Conservation (phyloP, 306 rosid species). For the Gastrolobium bilobum region DNA sequence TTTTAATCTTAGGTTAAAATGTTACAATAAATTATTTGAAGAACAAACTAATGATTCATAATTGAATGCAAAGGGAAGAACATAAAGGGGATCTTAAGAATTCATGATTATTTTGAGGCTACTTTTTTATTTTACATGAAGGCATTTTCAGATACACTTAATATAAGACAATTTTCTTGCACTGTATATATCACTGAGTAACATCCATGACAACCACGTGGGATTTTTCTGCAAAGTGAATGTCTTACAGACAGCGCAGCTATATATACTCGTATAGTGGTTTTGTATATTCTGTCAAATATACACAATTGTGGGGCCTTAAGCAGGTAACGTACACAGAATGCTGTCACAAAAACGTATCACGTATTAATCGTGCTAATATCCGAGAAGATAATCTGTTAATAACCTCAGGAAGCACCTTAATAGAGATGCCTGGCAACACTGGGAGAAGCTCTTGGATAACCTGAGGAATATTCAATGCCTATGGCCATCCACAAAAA, state of each 20-base stretch:
- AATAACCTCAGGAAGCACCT: conserved; percentile 84
- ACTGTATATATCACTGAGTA: neutral
- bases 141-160: conserved; percentile 2
- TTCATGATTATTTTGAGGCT: too few species aligned
- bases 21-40: too few species aligned
- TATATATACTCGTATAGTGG: conserved; percentile 35
- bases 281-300: conserved; percentile 42
- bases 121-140: neutral
- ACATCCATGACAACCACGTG: neutral
- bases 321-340: conserved; percentile 8
- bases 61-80: too few species aligned
- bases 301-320: conserved; percentile 56
- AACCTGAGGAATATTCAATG: conserved; percentile 64
- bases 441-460: conserved; percentile 89
- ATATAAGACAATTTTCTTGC: neutral
- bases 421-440: conserved; percentile 83
- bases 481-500: conserved; percentile 57
- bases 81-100: too few species aligned
- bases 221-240: neutral
- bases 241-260: conserved; percentile 2
- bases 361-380: conserved; percentile 85
- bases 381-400: conserved; percentile 91
- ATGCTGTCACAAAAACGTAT: conserved; percentile 68
- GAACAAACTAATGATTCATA: too few species aligned
- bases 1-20: too few species aligned